Conservation (phyloP, 495 filamentous ascomycete species). For the Daldinia bambusicola region DNA sequence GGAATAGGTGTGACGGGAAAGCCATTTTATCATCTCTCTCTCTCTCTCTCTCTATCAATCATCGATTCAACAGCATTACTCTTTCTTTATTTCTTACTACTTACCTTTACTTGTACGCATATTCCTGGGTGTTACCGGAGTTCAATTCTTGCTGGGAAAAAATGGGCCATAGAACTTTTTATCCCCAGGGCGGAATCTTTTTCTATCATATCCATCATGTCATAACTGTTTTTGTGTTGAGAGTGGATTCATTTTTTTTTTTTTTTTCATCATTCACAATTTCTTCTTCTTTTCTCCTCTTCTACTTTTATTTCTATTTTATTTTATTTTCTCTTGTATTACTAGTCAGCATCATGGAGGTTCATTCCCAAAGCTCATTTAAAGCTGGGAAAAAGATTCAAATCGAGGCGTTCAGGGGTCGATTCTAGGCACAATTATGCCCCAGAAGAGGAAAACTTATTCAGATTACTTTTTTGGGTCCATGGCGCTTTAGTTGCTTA, state of each 20-base stretch:
- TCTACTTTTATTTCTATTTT: constrained; percentile 10
- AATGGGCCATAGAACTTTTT: constrained; percentile 35
- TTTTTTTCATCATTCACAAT: constrained; percentile 8
- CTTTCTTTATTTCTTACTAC: constrained; percentile 9
- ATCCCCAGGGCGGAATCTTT: constrained; percentile 22
- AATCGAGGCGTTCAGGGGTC: constrained; percentile 24
- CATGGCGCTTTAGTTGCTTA: constrained; percentile 12
- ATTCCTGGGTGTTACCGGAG: constrained; percentile 20
- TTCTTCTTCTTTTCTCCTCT: constrained; percentile 10
- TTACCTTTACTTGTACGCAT: constrained; percentile 32
- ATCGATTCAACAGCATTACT: constrained; percentile 14
- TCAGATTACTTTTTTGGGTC: constrained; percentile 16
- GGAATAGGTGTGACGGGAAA: constrained; percentile 7
- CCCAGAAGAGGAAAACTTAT: constrained; percentile 17
- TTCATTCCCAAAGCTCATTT: constrained; percentile 11
- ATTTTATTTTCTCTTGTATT: constrained; percentile 17
- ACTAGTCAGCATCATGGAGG: constrained; percentile 29
- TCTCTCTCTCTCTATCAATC: too few species aligned
- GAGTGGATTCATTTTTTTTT: constrained; percentile 21
- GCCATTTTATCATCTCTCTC: too few species aligned
- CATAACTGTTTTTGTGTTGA: constrained; percentile 12
- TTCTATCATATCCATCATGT: constrained; percentile 22
- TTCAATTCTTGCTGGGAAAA: constrained; percentile 24
- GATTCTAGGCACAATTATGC: constrained; percentile 6
- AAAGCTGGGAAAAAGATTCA: constrained; percentile 3